Base-by-base conservation (phyloP, 805 yeast genomes). In the Ogataea ganodermae region DNA sequence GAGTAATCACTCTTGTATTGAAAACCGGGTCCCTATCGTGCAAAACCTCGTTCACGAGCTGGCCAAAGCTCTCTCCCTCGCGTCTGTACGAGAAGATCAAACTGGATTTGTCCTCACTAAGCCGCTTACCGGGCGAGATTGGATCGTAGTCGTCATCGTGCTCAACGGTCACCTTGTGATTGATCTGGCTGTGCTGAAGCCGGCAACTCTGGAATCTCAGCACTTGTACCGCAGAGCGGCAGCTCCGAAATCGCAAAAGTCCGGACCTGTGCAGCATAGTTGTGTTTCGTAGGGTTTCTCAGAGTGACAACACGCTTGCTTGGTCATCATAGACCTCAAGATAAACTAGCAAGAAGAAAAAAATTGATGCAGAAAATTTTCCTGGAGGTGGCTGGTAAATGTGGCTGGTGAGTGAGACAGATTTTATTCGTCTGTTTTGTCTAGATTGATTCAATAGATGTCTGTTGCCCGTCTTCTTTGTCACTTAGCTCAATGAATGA, bases 51-150 rank as follows among this genome's bases (percentile, higher is more conserved):
- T 67, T 63, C 7, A 72, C 76, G 1, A 73, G 58, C 45, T 71
- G 76, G 0, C 77, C 78, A 63, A 70, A 72, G 0, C 70, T 63
- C 48, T 72, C 74, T 16, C 74, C 69, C 12, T 66, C 68, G 20
- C 67, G 59, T 30, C 70, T 52, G 45, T 70, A 66, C 1, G 73
- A 69, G 55, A 60, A 72, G 4, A 62, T 59, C 12, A 71, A 37
- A 3, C 60, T 51, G 2, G 68, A 56, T 23, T 50, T 49, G 10
- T 58, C 61, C 4, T 48, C 33, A 1, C 56, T 51, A 3, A 68
- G 58, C 13, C 61, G 48, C 22, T 57, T 44, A 8, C 54, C 46
- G 3, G 52, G 44, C 13, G 48, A 45, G 18, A 56, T 47, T 4
- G 57, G 52, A 20, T 48, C 50, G 24, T 35, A 48, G 4, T 44